Percentiles rank a stretch among this genome's conserved stretches.
phyloP scores from a whole-genome alignment of 768 basidiomycete species.

The Tulasnella sp. region DNA sequence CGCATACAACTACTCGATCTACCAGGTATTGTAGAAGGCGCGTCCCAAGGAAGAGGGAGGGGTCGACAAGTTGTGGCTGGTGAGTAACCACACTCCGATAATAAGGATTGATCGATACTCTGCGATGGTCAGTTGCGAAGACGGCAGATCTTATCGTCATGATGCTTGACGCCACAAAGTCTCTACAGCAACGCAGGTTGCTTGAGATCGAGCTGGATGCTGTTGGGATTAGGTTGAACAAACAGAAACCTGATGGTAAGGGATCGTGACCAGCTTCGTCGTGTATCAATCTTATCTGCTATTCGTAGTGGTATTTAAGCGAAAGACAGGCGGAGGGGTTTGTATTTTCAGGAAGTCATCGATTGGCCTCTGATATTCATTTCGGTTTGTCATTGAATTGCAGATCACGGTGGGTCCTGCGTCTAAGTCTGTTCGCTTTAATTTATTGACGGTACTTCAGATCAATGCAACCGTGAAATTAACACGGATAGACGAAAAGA shows the following conservation, averaged over 20 bases:
- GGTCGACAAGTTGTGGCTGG: slow-evolving; percentile 95
- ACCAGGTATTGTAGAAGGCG: slow-evolving; percentile 91
- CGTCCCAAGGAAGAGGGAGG: slow-evolving; percentile 78
- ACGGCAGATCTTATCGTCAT: slow-evolving; percentile 88
- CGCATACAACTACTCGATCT: slow-evolving; percentile 90
- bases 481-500: slow-evolving; percentile 90
- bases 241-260: slow-evolving; percentile 59
- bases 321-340: slow-evolving; percentile 83
- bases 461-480: slow-evolving; percentile 88
- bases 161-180: slow-evolving; percentile 89
- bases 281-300: neutral
- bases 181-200: slow-evolving; percentile 76
- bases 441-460: slow-evolving; percentile 15
- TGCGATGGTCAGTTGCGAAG: slow-evolving; percentile 49
- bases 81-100: slow-evolving; percentile 24
- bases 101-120: neutral
- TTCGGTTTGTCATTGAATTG: neutral
- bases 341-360: slow-evolving; percentile 14
- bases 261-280: neutral
- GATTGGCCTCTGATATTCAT: neutral
- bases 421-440: neutral
- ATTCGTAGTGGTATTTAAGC: slow-evolving; percentile 72
- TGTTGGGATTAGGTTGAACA: slow-evolving; percentile 91
- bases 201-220: slow-evolving; percentile 92
- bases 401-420: slow-evolving; percentile 54